Base-by-base conservation (phyloP, 2,329 filamentous ascomycete genomes). In the Trichoderma hamatum region DNA sequence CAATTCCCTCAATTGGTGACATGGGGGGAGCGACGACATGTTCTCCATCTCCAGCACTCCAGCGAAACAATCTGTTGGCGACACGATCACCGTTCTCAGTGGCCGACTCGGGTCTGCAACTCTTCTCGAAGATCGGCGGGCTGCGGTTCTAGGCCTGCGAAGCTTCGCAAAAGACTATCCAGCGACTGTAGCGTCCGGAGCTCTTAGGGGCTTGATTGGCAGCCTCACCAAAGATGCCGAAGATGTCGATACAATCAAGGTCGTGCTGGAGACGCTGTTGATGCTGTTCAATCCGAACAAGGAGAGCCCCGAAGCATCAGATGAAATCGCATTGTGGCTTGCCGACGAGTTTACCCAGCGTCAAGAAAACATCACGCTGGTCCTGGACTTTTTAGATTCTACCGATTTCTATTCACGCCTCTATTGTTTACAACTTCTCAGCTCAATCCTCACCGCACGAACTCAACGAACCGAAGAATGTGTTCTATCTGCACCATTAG, bases 331-430 rank as follows among this genome's bases (percentile, higher is more conserved):
- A 21, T 84, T 98, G 32, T 99, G 96, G 94, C 85, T 99, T 70
- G 96, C 96, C 66, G 96, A 99, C 81, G 95, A 98, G 80, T 99
- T 99, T 78, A 97, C 96, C 39, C 94, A 97, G 84, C 90, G 93
- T 72, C 94, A 97, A 87, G 95, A 98, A 81, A 98, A 99, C 79
- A 95, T 97, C 71, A 95, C 93, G 2, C 84, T 96, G 19, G 87
- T 99, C 28, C 88, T 99, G 70, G 92, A 96, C 77, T 92, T 99
- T 68, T 86, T 99, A 72, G 95, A 97, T 73, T 89, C 90, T 16
- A 85, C 85, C 73, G 94, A 97, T 75, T 97, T 97, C 76, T 97
- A 96, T 80, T 92, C 93, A 26, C 90, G 95, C 28, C 86, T 98
- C 0, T 98, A 98, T 80, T 92, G 93, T 5, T 83, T 99, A 32